These are phyloP conservation scores for Amanita thiersii DNA, from an alignment of 768 basidiomycete species.

Conservation along the genomic window DNA sequence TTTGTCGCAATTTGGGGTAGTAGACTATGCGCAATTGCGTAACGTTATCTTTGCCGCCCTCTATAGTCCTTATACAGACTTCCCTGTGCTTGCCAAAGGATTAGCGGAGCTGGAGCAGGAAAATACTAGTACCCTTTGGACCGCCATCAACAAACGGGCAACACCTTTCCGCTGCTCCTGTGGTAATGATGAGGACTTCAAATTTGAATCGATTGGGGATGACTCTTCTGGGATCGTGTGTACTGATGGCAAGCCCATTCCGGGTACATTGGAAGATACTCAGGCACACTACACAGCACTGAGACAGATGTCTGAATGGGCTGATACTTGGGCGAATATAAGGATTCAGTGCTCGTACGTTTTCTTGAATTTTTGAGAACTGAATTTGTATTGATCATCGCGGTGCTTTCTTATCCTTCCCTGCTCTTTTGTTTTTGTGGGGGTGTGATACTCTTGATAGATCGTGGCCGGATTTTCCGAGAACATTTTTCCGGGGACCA, in stretches of 20 bases:
- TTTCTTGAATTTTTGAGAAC: slow-evolving; percentile 13
- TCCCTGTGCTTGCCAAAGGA: slow-evolving; percentile 24
- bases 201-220: slow-evolving; percentile 7
- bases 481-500: slow-evolving; percentile 14
- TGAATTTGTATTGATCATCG: slow-evolving; percentile 14
- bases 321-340: slow-evolving; percentile 12
- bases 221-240: slow-evolving; percentile 13
- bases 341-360: slow-evolving; percentile 16
- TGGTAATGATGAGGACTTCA: neutral
- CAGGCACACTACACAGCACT: slow-evolving; percentile 10
- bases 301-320: slow-evolving; percentile 13
- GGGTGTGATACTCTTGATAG: neutral
- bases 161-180: slow-evolving; percentile 15
- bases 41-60: slow-evolving; percentile 22
- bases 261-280: slow-evolving; percentile 11
- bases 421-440: too few species aligned
- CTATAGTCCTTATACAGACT: slow-evolving; percentile 26
- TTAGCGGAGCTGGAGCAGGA: slow-evolving; percentile 26
- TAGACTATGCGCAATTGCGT: slow-evolving; percentile 27
- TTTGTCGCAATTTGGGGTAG: slow-evolving; percentile 29
- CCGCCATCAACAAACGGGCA: neutral
- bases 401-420: slow-evolving; percentile 9
- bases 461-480: too few species aligned
- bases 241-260: slow-evolving; percentile 15
- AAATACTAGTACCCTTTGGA: slow-evolving; percentile 20